Percentiles rank a stretch among this genome's conserved stretches.
Evolutionary conservation across 768 basidiomycete genomes (phyloP).

Genomic region (Suillus discolor): DNA sequence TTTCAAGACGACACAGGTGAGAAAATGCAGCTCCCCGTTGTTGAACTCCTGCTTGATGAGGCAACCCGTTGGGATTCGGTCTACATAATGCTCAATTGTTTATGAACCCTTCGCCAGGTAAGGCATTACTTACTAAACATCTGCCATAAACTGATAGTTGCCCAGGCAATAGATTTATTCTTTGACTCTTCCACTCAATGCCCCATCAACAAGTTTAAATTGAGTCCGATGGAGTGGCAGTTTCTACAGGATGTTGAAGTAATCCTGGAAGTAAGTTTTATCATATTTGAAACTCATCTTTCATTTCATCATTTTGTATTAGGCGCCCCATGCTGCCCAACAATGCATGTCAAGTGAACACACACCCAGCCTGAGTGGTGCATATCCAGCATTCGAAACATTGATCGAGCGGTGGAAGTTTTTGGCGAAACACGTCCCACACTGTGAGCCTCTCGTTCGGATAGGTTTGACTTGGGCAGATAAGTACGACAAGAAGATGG

Average conservation of each 20-base stretch:
- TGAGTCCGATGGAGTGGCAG: conserved; percentile 3
- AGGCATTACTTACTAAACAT: neutral
- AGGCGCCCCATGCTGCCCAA: conserved; percentile 3
- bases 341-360: conserved; percentile 2
- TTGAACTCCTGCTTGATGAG: conserved; percentile 32
- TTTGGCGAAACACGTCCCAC: neutral
- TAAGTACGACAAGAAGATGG: neutral
- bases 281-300: neutral
- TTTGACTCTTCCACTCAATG: neutral
- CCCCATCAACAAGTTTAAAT: no score
- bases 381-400: neutral
- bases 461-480: neutral
- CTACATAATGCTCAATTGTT: conserved; percentile 35
- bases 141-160: neutral
- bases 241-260: conserved; percentile 7
- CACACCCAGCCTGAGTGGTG: conserved; percentile 4
- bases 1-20: neutral
- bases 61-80: conserved; percentile 41
- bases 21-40: neutral
- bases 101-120: conserved; percentile 7
- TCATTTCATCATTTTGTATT: neutral
- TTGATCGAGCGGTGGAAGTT: conserved; percentile 2
- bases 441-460: neutral
- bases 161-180: conserved; percentile 11
- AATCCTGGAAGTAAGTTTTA: conserved; percentile 8